phyloP scores from a whole-genome alignment of 768 basidiomycete species.

The Psilocybe tampanensis region DNA sequence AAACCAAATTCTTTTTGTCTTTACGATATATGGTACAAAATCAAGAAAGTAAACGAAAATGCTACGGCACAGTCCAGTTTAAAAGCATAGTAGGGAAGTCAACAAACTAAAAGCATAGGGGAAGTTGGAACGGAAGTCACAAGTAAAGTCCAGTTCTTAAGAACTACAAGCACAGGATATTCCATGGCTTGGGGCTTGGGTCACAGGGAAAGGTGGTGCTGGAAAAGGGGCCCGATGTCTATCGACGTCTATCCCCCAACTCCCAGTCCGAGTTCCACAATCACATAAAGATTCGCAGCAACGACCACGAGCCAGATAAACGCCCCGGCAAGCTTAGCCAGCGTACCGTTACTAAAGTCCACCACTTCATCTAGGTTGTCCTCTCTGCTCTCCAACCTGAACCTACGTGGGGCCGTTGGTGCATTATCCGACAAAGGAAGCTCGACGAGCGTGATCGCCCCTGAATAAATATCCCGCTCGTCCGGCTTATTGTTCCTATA shows the following conservation, averaged over 20 bases:
- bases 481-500: too few relatives aligned
- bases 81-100: too few relatives aligned
- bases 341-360: slow-evolving; percentile 65
- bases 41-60: too few relatives aligned
- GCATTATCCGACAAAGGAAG: neutral
- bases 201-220: neutral
- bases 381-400: slow-evolving; percentile 14
- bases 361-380: slow-evolving; percentile 40
- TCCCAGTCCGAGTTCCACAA: slow-evolving; percentile 53
- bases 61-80: too few relatives aligned
- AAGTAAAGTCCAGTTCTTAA: neutral
- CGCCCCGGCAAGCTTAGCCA: slow-evolving; percentile 52
- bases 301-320: slow-evolving; percentile 67
- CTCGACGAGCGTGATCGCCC: neutral
- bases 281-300: slow-evolving; percentile 76
- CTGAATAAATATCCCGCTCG: neutral
- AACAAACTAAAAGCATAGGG: neutral
- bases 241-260: neutral
- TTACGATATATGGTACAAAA: too few relatives aligned
- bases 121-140: neutral
- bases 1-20: too few relatives aligned
- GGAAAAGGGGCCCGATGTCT: too few relatives aligned
- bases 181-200: too few relatives aligned
- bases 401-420: neutral
- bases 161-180: too few relatives aligned